These are phyloP conservation scores for Pulveroboletus sp. DNA, from an alignment of 1,284 basidiomycete genomes.

Conservation along the genomic window DNA sequence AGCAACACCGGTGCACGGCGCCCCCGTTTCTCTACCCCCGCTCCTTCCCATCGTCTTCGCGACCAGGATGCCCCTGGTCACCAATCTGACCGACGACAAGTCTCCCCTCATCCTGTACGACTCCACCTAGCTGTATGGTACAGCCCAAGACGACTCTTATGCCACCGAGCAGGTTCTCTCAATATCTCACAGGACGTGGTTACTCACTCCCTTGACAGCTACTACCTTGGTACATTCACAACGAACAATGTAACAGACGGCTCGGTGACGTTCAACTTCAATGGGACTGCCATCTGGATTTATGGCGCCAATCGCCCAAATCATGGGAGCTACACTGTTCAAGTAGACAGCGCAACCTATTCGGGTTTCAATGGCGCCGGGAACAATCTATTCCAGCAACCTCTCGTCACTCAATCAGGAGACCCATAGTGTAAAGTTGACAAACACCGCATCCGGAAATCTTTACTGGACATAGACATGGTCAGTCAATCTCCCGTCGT, in stretches of 20 bases:
- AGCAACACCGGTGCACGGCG: neutral
- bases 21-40: neutral
- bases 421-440: slow-evolving; percentile 32
- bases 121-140: slow-evolving; percentile 25
- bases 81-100: slow-evolving; percentile 33
- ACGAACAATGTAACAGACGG: slow-evolving; percentile 32
- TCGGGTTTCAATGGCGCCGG: slow-evolving; percentile 10
- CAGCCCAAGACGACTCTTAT: slow-evolving; percentile 8
- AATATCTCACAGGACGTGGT: neutral
- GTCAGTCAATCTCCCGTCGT: slow-evolving; percentile 16
- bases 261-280: slow-evolving; percentile 37
- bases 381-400: slow-evolving; percentile 26
- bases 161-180: slow-evolving; percentile 22
- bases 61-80: slow-evolving; percentile 29
- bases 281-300: slow-evolving; percentile 39
- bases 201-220: slow-evolving; percentile 22
- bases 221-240: slow-evolving; percentile 36
- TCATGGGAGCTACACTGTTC: slow-evolving; percentile 39
- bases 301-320: slow-evolving; percentile 36
- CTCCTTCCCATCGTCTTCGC: neutral
- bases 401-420: slow-evolving; percentile 33
- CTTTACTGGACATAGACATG: slow-evolving; percentile 37
- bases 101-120: slow-evolving; percentile 35
- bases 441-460: slow-evolving; percentile 29
- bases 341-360: slow-evolving; percentile 30